These are phyloP conservation scores for Echinosphaeria canescens DNA, from an alignment of 2,329 filamentous ascomycete genomes.

Conservation along the genomic window DNA sequence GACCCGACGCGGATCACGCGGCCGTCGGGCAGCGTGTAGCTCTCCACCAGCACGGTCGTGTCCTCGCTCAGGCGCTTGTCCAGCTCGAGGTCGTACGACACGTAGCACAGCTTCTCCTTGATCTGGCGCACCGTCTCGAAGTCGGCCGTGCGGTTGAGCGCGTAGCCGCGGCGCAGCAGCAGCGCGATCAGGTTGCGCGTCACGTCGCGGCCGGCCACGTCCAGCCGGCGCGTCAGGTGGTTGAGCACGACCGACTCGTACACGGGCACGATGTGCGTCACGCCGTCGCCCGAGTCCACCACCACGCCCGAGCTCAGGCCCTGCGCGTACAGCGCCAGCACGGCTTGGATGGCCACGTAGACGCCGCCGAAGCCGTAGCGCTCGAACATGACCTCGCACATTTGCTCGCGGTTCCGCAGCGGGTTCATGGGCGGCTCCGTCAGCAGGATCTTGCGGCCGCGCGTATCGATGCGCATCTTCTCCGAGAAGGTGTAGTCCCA, in stretches of 20 bases:
- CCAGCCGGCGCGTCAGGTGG: conserved; percentile 81
- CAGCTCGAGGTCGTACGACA: conserved; percentile 91
- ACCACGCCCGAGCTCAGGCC: conserved; percentile 90
- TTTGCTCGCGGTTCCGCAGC: conserved; percentile 87
- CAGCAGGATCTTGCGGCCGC: conserved; percentile 75
- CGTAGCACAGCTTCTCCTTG: conserved; percentile 99
- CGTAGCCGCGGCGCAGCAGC: conserved; percentile 81
- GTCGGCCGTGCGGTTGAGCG: conserved; percentile 92
- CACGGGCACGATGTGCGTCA: conserved; percentile 95
- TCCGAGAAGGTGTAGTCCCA: conserved; percentile 99
- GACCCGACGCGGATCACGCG: conserved; percentile 91
- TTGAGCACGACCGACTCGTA: conserved; percentile 97
- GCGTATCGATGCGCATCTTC: conserved; percentile 84
- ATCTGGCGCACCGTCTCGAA: conserved; percentile 98
- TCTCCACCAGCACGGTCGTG: conserved; percentile 91
- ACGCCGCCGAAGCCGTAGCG: conserved; percentile 90
- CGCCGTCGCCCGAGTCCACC: conserved; percentile 93
- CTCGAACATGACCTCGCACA: conserved; percentile 99
- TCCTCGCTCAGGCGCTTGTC: conserved; percentile 95
- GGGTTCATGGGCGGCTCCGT: conserved; percentile 98
- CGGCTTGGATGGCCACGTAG: conserved; percentile 94
- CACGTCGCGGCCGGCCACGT: conserved; percentile 91
- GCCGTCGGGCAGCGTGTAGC: conserved; percentile 91
- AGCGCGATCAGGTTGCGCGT: conserved; percentile 97
- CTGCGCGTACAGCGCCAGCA: conserved; percentile 89